Evolutionary conservation across 768 basidiomycete species (phyloP).

Genomic region (Mycena kentingensis): DNA sequence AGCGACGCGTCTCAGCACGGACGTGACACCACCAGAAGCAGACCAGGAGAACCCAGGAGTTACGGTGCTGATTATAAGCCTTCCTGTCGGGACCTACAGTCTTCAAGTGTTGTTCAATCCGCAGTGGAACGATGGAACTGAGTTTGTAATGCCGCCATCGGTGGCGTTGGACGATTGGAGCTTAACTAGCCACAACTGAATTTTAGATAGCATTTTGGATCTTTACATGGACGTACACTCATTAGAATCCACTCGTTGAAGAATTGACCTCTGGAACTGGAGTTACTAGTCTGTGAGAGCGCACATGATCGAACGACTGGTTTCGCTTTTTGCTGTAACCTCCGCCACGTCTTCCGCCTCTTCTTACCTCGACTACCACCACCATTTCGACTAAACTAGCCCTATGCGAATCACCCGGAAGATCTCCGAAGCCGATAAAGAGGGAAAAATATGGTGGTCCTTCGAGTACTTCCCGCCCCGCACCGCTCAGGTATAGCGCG

Average conservation of each 20-base stretch:
- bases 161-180: conserved; percentile 79
- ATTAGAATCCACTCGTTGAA: conserved; percentile 1
- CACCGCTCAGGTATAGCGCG: conserved; percentile 76
- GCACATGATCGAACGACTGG: no score
- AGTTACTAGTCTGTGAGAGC: no score
- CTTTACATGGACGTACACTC: neutral
- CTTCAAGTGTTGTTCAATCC: conserved; percentile 90
- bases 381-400: neutral
- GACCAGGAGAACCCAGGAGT: conserved; percentile 82
- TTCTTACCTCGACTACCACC: neutral
- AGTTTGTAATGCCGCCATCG: conserved; percentile 68
- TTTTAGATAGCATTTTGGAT: neutral
- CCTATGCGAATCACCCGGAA: conserved; percentile 94
- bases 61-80: conserved; percentile 73
- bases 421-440: conserved; percentile 80
- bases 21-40: conserved; percentile 58
- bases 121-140: conserved; percentile 78
- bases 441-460: conserved; percentile 94
- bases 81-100: conserved; percentile 70
- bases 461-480: conserved; percentile 98
- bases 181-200: conserved; percentile 70
- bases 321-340: neutral
- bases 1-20: conserved; percentile 58
- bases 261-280: no score
- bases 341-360: neutral